Base-by-base conservation (phyloP, 495 filamentous ascomycete genomes). In the Durotheca rogersii region DNA sequence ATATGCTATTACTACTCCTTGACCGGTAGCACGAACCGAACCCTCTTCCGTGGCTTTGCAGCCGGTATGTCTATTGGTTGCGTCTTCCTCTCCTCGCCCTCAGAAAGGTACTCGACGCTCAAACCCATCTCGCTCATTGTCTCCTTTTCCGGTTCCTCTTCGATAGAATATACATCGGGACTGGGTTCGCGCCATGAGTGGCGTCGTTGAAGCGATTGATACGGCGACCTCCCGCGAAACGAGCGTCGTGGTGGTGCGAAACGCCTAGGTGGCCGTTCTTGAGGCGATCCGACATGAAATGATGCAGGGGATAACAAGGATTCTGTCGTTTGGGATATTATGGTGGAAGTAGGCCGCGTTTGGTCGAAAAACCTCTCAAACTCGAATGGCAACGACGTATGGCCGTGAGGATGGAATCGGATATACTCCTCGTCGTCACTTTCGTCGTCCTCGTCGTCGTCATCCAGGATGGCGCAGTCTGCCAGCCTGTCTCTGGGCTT, bases 121-220 rank as follows among this genome's bases (percentile, higher is more conserved):
- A 65, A 53, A 0, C 58, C 62, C 53, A 65, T 56, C 51, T 69
- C 67, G 31, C 65, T 72, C 47, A 66, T 61, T 4, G 63, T 50
- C 48, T 72, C 73, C 42, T 70, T 68, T 53, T 75, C 71, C 10
- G 69, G 62, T 54, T 76, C 70, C 60, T 78, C 74, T 47, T 76
- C 72, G 44, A 78, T 78, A 30, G 67, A 66, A 66, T 71, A 78
- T 1, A 78, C 73, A 40, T 78, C 74, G 11, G 74, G 74, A 43
- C 74, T 78, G 14, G 74, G 74, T 51, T 75, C 72, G 42, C 74
- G 69, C 74, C 74, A 77, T 17, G 69, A 69, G 39, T 74, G 74
- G 2, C 65, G 66, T 3, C 61, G 51, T 36, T 67, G 67, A 17
- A 61, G 49, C 15, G 66, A 51, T 29, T 57, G 56, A 38, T 15